Evolutionary conservation across 2,329 filamentous ascomycete species (phyloP).

Genomic region (Ophidiomyces ophidiicola): DNA sequence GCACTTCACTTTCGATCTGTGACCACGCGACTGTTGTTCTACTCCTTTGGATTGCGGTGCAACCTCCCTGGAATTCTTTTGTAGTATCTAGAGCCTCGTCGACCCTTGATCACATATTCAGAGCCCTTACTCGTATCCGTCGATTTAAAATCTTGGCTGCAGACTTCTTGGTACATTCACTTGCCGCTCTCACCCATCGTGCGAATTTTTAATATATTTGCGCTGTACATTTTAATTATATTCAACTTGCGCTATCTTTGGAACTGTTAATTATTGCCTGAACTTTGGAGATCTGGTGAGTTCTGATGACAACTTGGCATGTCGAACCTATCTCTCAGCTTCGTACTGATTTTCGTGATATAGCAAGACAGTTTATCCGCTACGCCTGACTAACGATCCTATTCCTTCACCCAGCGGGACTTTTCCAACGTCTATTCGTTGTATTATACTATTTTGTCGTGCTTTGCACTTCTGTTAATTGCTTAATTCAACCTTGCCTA

Average conservation of each 20-base stretch:
- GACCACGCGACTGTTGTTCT: conserved; percentile 9
- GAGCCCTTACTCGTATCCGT: too few relatives aligned
- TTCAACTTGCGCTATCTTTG: too few relatives aligned
- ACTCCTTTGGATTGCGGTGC: conserved; percentile 15
- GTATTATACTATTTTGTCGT: not conserved
- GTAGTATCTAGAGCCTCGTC: conserved; percentile 2
- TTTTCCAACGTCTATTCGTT: not conserved
- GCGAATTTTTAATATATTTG: too few relatives aligned
- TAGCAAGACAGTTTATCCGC: not conserved
- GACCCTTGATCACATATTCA: too few relatives aligned
- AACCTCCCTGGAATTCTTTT: conserved; percentile 8
- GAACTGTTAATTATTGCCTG: too few relatives aligned
- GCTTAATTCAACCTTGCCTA: conserved; percentile 3
- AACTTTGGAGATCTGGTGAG: too few relatives aligned
- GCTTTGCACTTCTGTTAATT: conserved; percentile 7
- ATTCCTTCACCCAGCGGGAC: not conserved
- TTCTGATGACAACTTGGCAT: too few relatives aligned
- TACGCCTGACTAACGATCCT: conserved; percentile 1
- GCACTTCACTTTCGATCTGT: not conserved
- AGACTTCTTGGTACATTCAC: too few relatives aligned
- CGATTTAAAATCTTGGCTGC: too few relatives aligned
- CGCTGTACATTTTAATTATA: not conserved
- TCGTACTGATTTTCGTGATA: not conserved
- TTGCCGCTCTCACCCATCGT: too few relatives aligned
- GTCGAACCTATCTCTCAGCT: too few relatives aligned